Percentiles rank a stretch among this genome's conserved stretches.
These are phyloP conservation scores for Populus pruinosa DNA, from an alignment of 345 rosid genomes.

Conservation along the genomic window DNA sequence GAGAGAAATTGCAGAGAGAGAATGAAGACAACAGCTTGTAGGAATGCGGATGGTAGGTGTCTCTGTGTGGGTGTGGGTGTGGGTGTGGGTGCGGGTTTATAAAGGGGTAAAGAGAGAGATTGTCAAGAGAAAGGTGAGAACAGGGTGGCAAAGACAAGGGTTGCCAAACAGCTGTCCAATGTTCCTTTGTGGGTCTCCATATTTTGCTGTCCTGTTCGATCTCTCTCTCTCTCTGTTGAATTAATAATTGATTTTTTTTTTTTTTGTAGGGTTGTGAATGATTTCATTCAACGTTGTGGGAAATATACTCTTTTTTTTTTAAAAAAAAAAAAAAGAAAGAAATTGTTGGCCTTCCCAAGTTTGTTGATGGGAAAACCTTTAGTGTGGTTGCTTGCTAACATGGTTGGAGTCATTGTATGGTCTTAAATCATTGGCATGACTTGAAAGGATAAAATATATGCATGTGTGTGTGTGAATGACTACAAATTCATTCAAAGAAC, in stretches of 20 bases:
- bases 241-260: too few relatives aligned
- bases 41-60: neutral
- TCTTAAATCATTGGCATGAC: neutral
- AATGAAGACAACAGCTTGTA: neutral
- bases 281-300: neutral
- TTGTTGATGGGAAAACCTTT: neutral
- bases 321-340: neutral
- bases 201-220: neutral
- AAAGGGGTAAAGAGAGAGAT: neutral
- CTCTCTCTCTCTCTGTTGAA: neutral
- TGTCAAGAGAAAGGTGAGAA: neutral
- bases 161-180: conserved; percentile 15
- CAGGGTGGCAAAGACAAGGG: conserved; percentile 19
- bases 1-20: neutral
- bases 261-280: neutral
- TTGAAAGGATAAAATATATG: neutral
- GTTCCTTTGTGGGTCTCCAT: neutral
- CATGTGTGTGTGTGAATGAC: too few relatives aligned
- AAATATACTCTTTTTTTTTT: neutral
- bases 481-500: too few relatives aligned
- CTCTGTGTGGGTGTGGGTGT: neutral
- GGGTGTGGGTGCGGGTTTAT: neutral
- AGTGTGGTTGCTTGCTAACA: conserved; percentile 1
- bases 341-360: too few relatives aligned
- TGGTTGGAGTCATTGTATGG: neutral